Evolutionary conservation across 257 asterid species (phyloP), one percentile per base, ranked within the genome.

Genomic region (Plantago elongata): DNA sequence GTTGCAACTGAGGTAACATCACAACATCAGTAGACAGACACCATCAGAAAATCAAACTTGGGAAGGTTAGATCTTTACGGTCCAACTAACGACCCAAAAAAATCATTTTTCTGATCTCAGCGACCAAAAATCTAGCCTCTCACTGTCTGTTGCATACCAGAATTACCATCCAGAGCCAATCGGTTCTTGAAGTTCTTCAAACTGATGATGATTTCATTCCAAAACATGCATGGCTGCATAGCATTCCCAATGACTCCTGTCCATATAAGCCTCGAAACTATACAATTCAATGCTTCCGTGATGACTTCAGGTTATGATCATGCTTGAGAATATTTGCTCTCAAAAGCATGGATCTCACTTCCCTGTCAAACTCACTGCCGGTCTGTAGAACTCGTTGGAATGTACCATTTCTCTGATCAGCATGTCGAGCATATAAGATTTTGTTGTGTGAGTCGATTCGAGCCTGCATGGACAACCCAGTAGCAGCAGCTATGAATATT

Each of bases 401-500:
- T 1, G 99, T 93, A 55, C 92, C 82, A 22, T 93, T 89, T 69
- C 99, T 85, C 84, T 83, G 96, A 79, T 93, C 95, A 13, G 97
- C 94, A 78, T 89, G 97, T 44, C 96, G 81, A n/a, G 99, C 99
- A 66, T 89, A 89, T 1, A 93, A 81, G 60, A 93, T 81, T 72
- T 89, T 93, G 80, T 93, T 89, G 50, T 93, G 97, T 17, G 99
- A 93, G 68, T 93, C 97, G 0, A 93, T 93, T 12, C 97, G 84
- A 48, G 97, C 99, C 99, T 93, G 94, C 74, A 73, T 22, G 40
- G 66, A 51, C 38, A 65, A 3, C 40, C 5, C 27, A 22, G 27
- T 16, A 49, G 50, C 61, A 45, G 45, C 43, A 27, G 18, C 45
- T 14, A 30, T 56, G 11, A 13, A 14, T 18, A 18, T 22, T 27